Conservation (phyloP, 805 yeast genomes). For the Candida andamanensis region DNA sequence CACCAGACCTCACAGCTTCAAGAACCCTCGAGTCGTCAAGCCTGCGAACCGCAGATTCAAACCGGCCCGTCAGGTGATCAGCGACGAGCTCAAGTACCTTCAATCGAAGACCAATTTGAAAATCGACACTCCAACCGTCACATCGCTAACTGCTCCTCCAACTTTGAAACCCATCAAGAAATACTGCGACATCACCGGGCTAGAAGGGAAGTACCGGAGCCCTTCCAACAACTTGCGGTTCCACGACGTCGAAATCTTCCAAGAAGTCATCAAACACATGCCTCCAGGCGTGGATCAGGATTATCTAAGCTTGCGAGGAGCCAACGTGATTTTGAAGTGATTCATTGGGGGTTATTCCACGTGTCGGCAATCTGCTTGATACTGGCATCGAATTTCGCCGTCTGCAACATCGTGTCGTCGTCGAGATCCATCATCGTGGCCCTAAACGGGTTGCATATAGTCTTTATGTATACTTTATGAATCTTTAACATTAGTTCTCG, state of each 20-base stretch:
- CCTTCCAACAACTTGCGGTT: conserved; percentile 74
- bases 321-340: conserved; percentile 71
- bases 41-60: conserved; percentile 61
- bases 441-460: conserved; percentile 61
- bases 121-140: conserved; percentile 58
- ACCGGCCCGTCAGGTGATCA: conserved; percentile 63
- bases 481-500: conserved; percentile 29
- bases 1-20: conserved; percentile 50
- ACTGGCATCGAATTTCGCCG: conserved; percentile 25
- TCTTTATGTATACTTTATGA: conserved; percentile 49
- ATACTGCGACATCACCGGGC: conserved; percentile 92
- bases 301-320: conserved; percentile 80
- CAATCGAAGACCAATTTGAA: conserved; percentile 35
- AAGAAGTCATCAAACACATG: conserved; percentile 66
- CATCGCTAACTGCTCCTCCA: conserved; percentile 80
- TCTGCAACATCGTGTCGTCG: conserved; percentile 23
- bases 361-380: conserved; percentile 21
- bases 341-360: conserved; percentile 16
- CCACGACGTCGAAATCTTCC: conserved; percentile 77
- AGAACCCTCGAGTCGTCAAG: conserved; percentile 42
- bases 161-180: conserved; percentile 73
- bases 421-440: conserved; percentile 7
- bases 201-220: conserved; percentile 68
- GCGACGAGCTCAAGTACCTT: conserved; percentile 72
- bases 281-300: conserved; percentile 93